Percentiles rank a stretch among this genome's conserved stretches.
phyloP scores from a whole-genome alignment of 352 stramenopile species.

The Sclerospora graminicola region DNA sequence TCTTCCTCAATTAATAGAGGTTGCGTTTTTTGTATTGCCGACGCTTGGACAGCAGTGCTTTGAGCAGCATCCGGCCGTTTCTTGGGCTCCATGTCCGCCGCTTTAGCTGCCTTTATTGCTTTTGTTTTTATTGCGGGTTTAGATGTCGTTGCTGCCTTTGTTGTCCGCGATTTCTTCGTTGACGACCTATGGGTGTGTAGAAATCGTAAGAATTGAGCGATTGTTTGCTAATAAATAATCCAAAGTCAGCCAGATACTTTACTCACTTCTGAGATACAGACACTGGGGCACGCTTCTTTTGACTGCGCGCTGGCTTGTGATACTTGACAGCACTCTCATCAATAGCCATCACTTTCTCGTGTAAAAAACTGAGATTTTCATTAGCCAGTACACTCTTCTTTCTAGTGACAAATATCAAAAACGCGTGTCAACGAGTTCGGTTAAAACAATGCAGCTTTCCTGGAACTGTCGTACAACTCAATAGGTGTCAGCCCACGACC shows the following conservation, averaged over 20 bases:
- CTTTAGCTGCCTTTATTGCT: conserved; percentile 1
- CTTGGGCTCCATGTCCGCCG: neutral
- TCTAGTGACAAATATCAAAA: conserved; percentile 11
- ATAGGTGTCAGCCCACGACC: conserved; percentile 31
- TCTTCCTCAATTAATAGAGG: conserved; percentile 45
- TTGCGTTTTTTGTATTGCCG: neutral
- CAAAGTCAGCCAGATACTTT: neutral
- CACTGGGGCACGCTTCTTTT: conserved; percentile 16
- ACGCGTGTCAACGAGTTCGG: neutral
- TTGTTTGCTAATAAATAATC: neutral
- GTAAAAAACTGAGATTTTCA: conserved; percentile 37
- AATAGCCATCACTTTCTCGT: conserved; percentile 40
- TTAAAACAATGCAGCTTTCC: neutral
- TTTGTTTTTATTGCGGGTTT: neutral
- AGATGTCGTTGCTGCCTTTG: conserved; percentile 3
- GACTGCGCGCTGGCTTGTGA: conserved; percentile 23
- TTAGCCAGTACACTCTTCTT: conserved; percentile 42
- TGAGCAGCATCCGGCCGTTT: conserved; percentile 3
- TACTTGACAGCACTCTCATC: conserved; percentile 56
- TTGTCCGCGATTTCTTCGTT: conserved; percentile 15
- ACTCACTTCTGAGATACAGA: conserved; percentile 17
- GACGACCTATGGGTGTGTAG: conserved; percentile 3
- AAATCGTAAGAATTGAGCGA: neutral
- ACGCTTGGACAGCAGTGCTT: neutral
- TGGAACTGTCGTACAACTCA: conserved; percentile 31